A percentile compares a stretch with the other conserved stretches of the same genome.
phyloP scores from a whole-genome alignment of 1,284 basidiomycete genomes.

The Inonotus obliquus region DNA sequence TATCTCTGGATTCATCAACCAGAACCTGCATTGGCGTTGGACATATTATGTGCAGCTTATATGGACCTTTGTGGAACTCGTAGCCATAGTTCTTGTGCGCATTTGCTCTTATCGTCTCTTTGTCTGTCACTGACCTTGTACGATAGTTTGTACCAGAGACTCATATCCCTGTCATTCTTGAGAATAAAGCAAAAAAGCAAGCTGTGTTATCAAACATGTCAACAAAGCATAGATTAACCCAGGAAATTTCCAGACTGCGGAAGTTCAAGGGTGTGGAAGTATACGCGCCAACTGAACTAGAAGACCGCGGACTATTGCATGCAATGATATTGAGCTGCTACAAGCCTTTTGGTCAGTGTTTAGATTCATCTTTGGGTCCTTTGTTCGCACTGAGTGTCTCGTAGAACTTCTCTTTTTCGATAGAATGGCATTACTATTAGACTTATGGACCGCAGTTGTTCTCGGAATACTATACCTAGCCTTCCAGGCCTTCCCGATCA shows the following conservation, averaged over 20 bases:
- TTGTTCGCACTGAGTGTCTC: neutral
- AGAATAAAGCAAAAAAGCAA: conserved; percentile 45
- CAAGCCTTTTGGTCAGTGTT: conserved; percentile 65
- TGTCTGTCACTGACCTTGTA: neutral
- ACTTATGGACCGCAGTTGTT: conserved; percentile 56
- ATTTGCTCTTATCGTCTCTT: neutral
- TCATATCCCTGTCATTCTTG: conserved; percentile 59
- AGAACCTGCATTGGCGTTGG: conserved; percentile 73
- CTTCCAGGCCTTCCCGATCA: conserved; percentile 69
- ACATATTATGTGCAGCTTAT: conserved; percentile 67
- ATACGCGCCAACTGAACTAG: conserved; percentile 30
- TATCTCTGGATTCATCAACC: conserved; percentile 44
- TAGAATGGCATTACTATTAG: conserved; percentile 71
- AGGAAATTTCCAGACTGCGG: conserved; percentile 27
- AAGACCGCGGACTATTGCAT: conserved; percentile 31
- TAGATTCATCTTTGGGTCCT: neutral
- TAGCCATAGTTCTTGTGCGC: conserved; percentile 47
- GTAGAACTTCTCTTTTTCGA: conserved; percentile 67
- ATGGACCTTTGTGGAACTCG: conserved; percentile 48
- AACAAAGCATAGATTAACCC: neutral
- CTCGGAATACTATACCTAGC: conserved; percentile 75
- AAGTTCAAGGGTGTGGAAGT: conserved; percentile 38
- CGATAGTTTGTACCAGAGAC: conserved; percentile 69
- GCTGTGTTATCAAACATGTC: conserved; percentile 1
- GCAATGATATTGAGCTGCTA: conserved; percentile 53